Conservation (phyloP, 2,329 filamentous ascomycete genomes). For the Ploettnerulaceae sp. region DNA sequence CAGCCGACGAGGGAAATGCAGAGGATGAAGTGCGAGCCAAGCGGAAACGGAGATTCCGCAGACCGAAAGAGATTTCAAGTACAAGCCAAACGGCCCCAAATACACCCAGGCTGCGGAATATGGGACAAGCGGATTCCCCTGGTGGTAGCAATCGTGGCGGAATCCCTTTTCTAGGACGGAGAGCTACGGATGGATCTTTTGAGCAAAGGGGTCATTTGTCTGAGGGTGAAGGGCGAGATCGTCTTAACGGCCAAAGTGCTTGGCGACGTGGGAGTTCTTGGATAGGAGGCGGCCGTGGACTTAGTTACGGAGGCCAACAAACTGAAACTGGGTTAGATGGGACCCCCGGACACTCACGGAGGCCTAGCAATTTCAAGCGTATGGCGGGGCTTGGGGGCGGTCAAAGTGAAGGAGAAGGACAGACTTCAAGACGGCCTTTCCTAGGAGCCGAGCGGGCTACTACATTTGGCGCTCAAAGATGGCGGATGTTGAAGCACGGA, state of each 20-base stretch:
- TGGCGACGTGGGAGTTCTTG: slow-evolving; percentile 52
- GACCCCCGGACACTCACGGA: slow-evolving; percentile 44
- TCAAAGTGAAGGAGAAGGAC: slow-evolving; percentile 60
- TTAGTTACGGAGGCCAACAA: slow-evolving; percentile 45
- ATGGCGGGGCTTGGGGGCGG: slow-evolving; percentile 56
- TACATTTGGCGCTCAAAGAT: slow-evolving; percentile 75
- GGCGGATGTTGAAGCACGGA: slow-evolving; percentile 89
- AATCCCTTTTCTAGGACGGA: slow-evolving; percentile 51
- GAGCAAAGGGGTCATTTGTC: slow-evolving; percentile 62
- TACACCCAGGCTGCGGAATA: slow-evolving; percentile 46
- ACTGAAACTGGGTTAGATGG: slow-evolving; percentile 50
- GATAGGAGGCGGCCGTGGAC: slow-evolving; percentile 46
- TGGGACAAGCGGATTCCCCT: slow-evolving; percentile 28
- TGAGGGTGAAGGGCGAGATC: slow-evolving; percentile 68
- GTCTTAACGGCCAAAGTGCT: slow-evolving; percentile 48
- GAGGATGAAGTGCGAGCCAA: slow-evolving; percentile 47
- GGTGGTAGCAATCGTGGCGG: slow-evolving; percentile 29
- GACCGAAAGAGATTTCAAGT: slow-evolving; percentile 49
- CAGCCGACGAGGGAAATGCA: slow-evolving; percentile 67
- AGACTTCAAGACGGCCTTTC: slow-evolving; percentile 51
- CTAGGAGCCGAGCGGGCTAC: slow-evolving; percentile 63
- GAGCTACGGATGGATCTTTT: slow-evolving; percentile 56
- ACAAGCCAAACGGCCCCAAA: slow-evolving; percentile 57
- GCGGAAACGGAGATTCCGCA: slow-evolving; percentile 59
- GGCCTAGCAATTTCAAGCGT: slow-evolving; percentile 59